Evolutionary conservation across 1,284 basidiomycete genomes (phyloP).

Genomic region (Gomphus bonarii): DNA sequence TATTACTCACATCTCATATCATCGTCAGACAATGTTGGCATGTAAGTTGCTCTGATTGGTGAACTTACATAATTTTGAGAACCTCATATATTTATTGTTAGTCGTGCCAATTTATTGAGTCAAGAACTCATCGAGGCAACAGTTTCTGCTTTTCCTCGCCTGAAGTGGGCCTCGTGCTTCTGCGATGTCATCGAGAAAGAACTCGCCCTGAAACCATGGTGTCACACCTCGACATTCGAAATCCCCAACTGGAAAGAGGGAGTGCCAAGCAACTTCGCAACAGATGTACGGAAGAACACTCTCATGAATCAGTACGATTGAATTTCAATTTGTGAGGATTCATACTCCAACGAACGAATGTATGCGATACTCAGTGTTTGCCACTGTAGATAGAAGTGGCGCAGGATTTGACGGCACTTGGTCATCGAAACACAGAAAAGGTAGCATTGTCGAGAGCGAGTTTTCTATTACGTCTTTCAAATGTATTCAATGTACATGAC

Average conservation of each 20-base stretch:
- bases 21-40: constrained; percentile 32
- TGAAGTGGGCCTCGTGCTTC: constrained; percentile 38
- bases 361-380: neutral
- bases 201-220: constrained; percentile 39
- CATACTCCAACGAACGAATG: neutral
- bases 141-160: constrained; percentile 32
- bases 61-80: neutral
- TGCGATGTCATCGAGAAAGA: constrained; percentile 37
- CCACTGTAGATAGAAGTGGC: no score
- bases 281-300: constrained; percentile 35
- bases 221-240: constrained; percentile 40
- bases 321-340: no score
- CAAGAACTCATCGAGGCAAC: constrained; percentile 33
- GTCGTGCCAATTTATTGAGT: constrained; percentile 36
- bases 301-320: constrained; percentile 24
- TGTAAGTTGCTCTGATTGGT: constrained; percentile 23
- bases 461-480: no score
- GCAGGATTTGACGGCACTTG: no score
- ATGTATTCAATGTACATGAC: no score
- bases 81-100: constrained; percentile 15
- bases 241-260: constrained; percentile 35
- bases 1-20: neutral
- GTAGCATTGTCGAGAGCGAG: no score
- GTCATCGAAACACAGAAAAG: no score
- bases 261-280: constrained; percentile 36